Evolutionary conservation across 345 rosid species (phyloP), one percentile per base, ranked within the genome.

Genomic region (Linum usitatissimum): DNA sequence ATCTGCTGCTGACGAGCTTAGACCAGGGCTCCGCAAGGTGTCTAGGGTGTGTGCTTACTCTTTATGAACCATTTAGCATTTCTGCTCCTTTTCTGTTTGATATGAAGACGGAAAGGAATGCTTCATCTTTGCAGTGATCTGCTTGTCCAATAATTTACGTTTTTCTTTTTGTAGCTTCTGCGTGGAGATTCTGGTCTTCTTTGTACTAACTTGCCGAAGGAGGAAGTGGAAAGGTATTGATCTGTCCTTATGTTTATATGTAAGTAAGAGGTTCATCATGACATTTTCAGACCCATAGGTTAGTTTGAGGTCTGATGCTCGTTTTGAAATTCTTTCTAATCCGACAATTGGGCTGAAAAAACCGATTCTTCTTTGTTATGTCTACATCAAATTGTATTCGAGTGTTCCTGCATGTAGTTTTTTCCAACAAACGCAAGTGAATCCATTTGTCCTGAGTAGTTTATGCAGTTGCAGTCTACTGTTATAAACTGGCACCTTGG

Each of bases 101-200:
- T n/a, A 17, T 57, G 56, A 13, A 49, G 45, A 54, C 67, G 1
- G 17, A 45, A 5, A 45, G 51, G 17, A 12, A 10, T 45, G 17
- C 14, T 45, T 45, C 4, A 14, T 45, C 51, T 2, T 1, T 45
- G 51, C 51, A 7, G 20, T 2, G 21, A 30, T 9, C 51, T 40
- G 42, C 0, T 30, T 30, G 19, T 23, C 59, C 55, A 2, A 53
- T 45, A 28, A 31, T 58, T 34, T 28, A 62, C 55, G 13, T 14
- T 14, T 74, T 54, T 40, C 71, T 60, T 68, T 30, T 39, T 73
- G 9, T 48, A 94, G 97, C 75, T 90, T 57, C 75, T 94, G 61
- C 77, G 53, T 57, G 97, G 96, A 73, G 84, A 84, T 77, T 57
- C 88, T 72, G 99, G 99, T 45, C 86, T 93, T 72, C 76, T 80